phyloP scores from a whole-genome alignment of 768 basidiomycete species.

The Termitomyces sp. region DNA sequence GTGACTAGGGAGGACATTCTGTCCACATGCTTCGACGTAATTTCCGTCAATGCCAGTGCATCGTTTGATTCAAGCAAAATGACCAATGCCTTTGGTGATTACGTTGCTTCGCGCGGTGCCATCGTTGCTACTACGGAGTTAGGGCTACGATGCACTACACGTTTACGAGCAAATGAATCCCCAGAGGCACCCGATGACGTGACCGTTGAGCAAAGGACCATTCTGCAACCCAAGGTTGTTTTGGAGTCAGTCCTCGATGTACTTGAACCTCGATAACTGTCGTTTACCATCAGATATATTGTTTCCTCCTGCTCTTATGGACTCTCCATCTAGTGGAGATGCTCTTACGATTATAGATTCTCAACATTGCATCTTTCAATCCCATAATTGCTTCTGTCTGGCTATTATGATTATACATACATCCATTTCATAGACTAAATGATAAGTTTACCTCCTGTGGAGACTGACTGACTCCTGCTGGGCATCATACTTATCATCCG shows the following conservation, averaged over 20 bases:
- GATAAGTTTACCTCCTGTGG: no score
- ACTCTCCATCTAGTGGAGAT: no score
- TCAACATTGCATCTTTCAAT: neutral
- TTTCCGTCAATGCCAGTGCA: conserved; percentile 51
- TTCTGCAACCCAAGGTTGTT: conserved; percentile 72
- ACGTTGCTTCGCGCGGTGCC: conserved; percentile 39
- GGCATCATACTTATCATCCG: no score
- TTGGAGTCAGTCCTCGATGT: conserved; percentile 60
- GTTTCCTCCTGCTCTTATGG: neutral
- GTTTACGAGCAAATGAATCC: conserved; percentile 25
- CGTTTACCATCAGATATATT: neutral
- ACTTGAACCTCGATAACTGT: conserved; percentile 23
- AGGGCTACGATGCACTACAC: conserved; percentile 61
- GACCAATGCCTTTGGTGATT: conserved; percentile 51
- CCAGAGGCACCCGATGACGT: conserved; percentile 28
- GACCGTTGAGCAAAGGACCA: conserved; percentile 47
- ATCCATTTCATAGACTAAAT: neutral
- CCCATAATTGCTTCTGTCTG: neutral
- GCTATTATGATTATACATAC: neutral
- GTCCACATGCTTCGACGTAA: conserved; percentile 69
- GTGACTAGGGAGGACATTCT: conserved; percentile 71
- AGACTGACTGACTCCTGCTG: no score
- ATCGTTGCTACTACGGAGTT: conserved; percentile 70
- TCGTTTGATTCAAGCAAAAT: conserved; percentile 33
- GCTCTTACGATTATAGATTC: neutral